Conservation (phyloP, 2,329 filamentous ascomycete genomes). For the Fusarium compactum region DNA sequence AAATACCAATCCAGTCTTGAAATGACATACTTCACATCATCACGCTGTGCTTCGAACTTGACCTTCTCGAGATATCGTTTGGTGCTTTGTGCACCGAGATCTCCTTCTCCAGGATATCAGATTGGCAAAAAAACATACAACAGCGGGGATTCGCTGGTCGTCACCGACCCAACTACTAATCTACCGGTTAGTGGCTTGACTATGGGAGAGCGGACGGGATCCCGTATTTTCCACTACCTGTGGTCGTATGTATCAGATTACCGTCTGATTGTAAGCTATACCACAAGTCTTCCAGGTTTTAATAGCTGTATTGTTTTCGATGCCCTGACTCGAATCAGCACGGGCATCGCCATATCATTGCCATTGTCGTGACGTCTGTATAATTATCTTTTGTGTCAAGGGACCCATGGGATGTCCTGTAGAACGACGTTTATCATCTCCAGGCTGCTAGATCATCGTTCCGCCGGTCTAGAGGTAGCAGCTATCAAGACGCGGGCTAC, state of each 20-base stretch:
- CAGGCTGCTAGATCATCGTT: neutral
- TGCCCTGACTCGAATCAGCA: no score
- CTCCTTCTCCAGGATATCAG: no score
- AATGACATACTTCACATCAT: no score
- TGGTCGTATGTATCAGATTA: neutral
- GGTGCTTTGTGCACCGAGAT: no score
- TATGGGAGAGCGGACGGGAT: neutral
- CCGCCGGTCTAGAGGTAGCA: rapidly evolving
- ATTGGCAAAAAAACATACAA: neutral
- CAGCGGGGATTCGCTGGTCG: neutral
- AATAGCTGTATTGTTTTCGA: no score
- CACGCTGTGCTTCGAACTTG: no score
- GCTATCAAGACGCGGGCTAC: neutral
- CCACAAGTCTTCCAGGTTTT: no score
- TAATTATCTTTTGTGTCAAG: neutral
- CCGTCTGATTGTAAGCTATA: no score
- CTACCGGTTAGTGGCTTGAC: neutral
- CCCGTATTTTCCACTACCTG: neutral
- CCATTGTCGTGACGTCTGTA: no score
- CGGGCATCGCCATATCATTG: no score
- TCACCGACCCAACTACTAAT: neutral
- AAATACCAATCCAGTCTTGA: no score
- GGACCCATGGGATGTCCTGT: neutral
- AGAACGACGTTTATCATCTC: neutral
- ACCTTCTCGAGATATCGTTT: no score